Percentiles rank a stretch among this genome's conserved stretches.
These are phyloP conservation scores for Gypsophila paniculata DNA, from an alignment of 179 eudicot species.

Conservation along the genomic window DNA sequence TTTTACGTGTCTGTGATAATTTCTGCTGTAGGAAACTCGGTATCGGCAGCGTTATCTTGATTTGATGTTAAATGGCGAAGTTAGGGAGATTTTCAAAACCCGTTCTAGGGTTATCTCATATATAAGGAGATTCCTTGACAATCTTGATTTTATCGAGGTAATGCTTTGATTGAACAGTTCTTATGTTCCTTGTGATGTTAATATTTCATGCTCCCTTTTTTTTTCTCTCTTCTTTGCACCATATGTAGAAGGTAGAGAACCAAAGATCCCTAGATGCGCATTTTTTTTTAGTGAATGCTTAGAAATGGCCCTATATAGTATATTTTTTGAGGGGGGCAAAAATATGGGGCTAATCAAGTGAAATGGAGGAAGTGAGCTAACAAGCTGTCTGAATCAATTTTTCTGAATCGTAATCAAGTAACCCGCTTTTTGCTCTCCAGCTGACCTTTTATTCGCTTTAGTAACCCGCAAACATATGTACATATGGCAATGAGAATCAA, in stretches of 20 bases:
- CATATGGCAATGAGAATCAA: neutral
- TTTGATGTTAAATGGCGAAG: conserved; percentile 79
- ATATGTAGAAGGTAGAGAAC: neutral
- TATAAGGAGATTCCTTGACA: conserved; percentile 67
- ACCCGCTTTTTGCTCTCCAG: neutral
- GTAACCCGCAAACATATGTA: neutral
- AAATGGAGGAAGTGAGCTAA: neutral
- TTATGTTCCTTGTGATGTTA: neutral
- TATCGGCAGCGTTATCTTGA: conserved; percentile 95
- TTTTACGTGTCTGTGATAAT: neutral
- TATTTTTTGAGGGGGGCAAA: too few species aligned
- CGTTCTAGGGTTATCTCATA: conserved; percentile 60
- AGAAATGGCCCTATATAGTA: too few species aligned
- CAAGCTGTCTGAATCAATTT: neutral
- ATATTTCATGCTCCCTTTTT: neutral
- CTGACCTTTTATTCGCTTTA: neutral
- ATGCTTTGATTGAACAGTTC: neutral
- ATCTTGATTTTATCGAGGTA: conserved; percentile 82
- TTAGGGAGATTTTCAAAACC: conserved; percentile 72
- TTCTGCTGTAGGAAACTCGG: conserved; percentile 64
- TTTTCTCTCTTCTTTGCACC: neutral
- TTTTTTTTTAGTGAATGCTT: neutral
- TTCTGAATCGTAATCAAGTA: neutral
- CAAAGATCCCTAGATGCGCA: neutral
- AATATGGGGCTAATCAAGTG: too few species aligned